Evolutionary conservation across 2,329 filamentous ascomycete species (phyloP).

Genomic region (Aphanocladium album): DNA sequence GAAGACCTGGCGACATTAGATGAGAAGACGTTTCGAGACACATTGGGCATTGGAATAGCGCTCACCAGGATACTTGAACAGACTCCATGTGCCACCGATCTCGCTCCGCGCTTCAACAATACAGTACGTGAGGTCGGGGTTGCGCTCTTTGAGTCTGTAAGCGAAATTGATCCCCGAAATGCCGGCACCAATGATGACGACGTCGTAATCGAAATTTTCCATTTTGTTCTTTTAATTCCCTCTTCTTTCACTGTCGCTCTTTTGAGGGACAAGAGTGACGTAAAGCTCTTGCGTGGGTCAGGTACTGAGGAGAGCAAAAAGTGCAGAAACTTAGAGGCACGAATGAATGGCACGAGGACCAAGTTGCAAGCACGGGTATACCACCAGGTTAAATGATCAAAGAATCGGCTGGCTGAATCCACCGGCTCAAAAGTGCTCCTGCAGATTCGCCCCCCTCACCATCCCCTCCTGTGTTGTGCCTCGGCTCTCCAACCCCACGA

Average conservation of each 20-base stretch:
- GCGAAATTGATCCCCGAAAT: slow-evolving; percentile 71
- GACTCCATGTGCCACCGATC: slow-evolving; percentile 73
- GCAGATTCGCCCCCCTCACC: background rate
- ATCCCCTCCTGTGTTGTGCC: background rate
- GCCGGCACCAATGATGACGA: slow-evolving; percentile 67
- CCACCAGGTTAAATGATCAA: background rate
- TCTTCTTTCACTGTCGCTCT: too few species aligned
- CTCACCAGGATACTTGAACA: slow-evolving; percentile 62
- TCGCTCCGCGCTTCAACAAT: slow-evolving; percentile 64
- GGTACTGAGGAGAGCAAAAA: background rate
- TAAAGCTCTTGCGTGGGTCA: background rate
- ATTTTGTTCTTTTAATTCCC: background rate
- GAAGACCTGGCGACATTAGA: slow-evolving; percentile 43
- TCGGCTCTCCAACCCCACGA: background rate
- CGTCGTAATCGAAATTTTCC: slow-evolving; percentile 33
- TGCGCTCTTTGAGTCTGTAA: slow-evolving; percentile 58
- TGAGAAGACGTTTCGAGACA: background rate
- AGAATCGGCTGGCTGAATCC: background rate
- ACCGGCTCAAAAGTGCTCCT: background rate
- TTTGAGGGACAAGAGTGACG: background rate
- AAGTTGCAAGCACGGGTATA: background rate
- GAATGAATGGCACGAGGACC: background rate
- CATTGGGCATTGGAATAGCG: background rate
- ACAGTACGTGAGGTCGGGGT: slow-evolving; percentile 53
- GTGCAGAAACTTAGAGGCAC: background rate